These are phyloP conservation scores for Pinus albicaulis DNA, from an alignment of 75 land plant species.

Conservation along the genomic window DNA sequence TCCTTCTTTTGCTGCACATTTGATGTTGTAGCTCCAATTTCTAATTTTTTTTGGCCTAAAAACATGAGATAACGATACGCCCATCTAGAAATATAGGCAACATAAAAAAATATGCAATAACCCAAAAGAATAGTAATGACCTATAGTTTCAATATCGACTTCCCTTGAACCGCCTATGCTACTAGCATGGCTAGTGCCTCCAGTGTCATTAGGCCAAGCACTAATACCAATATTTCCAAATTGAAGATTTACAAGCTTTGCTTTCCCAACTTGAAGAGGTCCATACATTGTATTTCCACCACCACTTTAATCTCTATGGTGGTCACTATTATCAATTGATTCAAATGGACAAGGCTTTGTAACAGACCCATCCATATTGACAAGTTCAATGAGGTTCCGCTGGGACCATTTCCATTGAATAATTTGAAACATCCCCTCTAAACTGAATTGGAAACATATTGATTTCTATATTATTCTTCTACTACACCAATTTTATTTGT, in stretches of 20 bases:
- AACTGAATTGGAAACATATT: conserved; percentile 76
- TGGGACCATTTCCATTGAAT: conserved; percentile 83
- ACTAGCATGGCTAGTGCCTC: conserved; percentile 71
- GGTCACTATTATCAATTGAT: conserved; percentile 39
- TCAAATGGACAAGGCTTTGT: conserved; percentile 88
- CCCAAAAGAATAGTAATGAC: conserved; percentile 54
- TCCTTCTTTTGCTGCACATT: too few relatives aligned
- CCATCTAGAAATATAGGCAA: too few relatives aligned
- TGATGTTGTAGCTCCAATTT: too few relatives aligned
- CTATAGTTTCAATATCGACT: conserved; percentile 51
- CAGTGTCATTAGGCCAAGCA: conserved; percentile 76
- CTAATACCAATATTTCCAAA: conserved; percentile 94
- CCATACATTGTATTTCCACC: conserved; percentile 52
- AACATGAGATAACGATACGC: too few relatives aligned
- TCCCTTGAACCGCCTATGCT: conserved; percentile 50
- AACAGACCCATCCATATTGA: conserved; percentile 92
- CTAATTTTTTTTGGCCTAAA: too few relatives aligned
- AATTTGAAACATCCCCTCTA: conserved; percentile 92
- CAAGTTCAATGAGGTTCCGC: conserved; percentile 83
- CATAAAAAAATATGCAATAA: too few relatives aligned
- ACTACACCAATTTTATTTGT: conserved; percentile 75
- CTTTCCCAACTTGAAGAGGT: conserved; percentile 61
- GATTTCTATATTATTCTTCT: conserved; percentile 81
- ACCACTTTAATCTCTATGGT: conserved; percentile 25
- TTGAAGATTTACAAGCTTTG: conserved; percentile 82